Evolutionary conservation across 805 yeast species (phyloP).

Genomic region (Zygoascus flipseniorum): DNA sequence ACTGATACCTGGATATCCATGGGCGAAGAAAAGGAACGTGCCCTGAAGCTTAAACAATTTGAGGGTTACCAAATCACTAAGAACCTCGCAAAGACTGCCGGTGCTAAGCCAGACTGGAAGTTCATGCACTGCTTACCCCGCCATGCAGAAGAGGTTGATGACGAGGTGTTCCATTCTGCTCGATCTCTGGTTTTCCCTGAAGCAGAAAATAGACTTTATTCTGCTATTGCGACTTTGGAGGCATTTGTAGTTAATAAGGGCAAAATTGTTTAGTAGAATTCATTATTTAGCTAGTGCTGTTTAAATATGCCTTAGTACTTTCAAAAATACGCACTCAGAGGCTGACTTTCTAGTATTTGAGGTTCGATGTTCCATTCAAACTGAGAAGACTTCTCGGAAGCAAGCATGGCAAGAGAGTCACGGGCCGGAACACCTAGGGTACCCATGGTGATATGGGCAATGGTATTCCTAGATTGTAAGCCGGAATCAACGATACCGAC

Average conservation of each 20-base stretch:
- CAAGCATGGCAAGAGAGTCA: constrained; percentile 41
- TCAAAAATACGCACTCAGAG: constrained; percentile 9
- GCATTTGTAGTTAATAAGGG: constrained; percentile 85
- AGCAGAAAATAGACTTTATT: constrained; percentile 93
- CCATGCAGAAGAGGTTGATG: constrained; percentile 88
- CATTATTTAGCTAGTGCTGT: neutral
- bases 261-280: neutral
- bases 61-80: constrained; percentile 76
- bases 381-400: constrained; percentile 1
- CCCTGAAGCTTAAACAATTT: constrained; percentile 66
- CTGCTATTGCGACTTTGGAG: constrained; percentile 91
- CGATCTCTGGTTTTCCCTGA: constrained; percentile 85
- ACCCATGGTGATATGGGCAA: constrained; percentile 71
- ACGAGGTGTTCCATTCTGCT: constrained; percentile 81
- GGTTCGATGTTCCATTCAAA: constrained; percentile 17
- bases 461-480: constrained; percentile 32
- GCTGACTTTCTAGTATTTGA: constrained; percentile 5
- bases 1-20: constrained; percentile 97
- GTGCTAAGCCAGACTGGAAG: constrained; percentile 59
- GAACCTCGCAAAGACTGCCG: constrained; percentile 50
- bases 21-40: constrained; percentile 89
- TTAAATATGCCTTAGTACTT: neutral
- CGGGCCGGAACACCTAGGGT: constrained; percentile 42
- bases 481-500: constrained; percentile 31
- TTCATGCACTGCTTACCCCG: constrained; percentile 98